phyloP scores from a whole-genome alignment of 176 grass and related monocot species.

The Olyra latifolia region DNA sequence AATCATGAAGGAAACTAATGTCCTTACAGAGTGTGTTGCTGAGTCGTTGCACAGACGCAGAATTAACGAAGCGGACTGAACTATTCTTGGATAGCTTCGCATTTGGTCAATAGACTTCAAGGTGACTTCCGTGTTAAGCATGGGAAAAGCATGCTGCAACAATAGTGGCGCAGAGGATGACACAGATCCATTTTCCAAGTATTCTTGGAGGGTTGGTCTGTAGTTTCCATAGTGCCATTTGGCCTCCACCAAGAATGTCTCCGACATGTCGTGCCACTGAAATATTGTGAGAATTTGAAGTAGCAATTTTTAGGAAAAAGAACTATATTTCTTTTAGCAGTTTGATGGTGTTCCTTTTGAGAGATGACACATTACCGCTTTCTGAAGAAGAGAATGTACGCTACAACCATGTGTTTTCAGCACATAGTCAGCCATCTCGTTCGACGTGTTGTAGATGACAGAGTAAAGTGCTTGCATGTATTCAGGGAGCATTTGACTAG shows the following conservation, averaged over 20 bases:
- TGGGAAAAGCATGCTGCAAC: slow-evolving; percentile 22
- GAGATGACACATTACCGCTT: slow-evolving; percentile 26
- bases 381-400: slow-evolving; percentile 7
- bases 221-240: slow-evolving; percentile 47
- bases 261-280: slow-evolving; percentile 45
- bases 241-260: slow-evolving; percentile 41
- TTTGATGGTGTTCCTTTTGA: not conserved
- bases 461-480: too few species aligned
- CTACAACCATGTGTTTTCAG: slow-evolving; percentile 31
- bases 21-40: slow-evolving; percentile 34
- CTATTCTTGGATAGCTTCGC: slow-evolving; percentile 22
- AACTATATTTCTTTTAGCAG: too few species aligned
- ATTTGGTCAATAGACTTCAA: not conserved
- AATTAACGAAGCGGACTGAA: slow-evolving; percentile 31
- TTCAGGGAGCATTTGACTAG: too few species aligned
- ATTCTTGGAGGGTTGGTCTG: slow-evolving; percentile 31
- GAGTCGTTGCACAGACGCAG: slow-evolving; percentile 54
- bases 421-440: slow-evolving; percentile 32
- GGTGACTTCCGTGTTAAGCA: not conserved
- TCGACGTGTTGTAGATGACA: slow-evolving; percentile 40
- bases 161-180: slow-evolving; percentile 30
- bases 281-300: not conserved
- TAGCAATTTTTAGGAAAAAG: not conserved
- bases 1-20: too few species aligned
- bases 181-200: slow-evolving; percentile 36